Base-by-base conservation (phyloP, 192 early-diverging fungal species). In the Radiomyces spectabilis region DNA sequence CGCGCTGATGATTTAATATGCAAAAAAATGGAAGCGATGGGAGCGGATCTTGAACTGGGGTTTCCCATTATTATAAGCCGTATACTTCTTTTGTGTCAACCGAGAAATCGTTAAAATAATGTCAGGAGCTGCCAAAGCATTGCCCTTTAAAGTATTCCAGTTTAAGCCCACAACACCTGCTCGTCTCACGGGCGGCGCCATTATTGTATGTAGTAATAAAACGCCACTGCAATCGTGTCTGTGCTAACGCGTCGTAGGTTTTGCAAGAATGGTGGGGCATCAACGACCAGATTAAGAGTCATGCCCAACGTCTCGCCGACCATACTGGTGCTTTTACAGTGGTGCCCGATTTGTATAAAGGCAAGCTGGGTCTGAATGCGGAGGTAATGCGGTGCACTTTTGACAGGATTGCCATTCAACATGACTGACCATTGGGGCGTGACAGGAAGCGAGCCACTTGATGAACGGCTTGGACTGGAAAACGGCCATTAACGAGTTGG, bases 271-370 rank as follows among this genome's bases (percentile, higher is more conserved):
- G 53, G 53, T 63, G 60, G 75, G 75, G 75, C 25, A 42, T 77
- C 37, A 72, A 68, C 46, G 62, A 66, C 21, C 53, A 55, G 13
- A 66, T 74, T 43, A 65, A 66, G 41, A 51, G 33, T 2, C 75
- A 77, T 39, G 75, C 75, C 13, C 75, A 77, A 47, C 53, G 66
- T 10, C 45, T 77, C 31, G 57, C 75, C 9, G 65, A 77, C 53
- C 55, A 55, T 27, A 72, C 69, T 9, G 69, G 65, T 18, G 68
- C 66, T 35, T 29, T 55, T 21, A 60, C 72, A 1, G 44, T 74
- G 13, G 54, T 72, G 32, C 75, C 75, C 9, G 75, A 77, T 50
- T 26, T 77, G 12, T 77, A 77, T 41, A 77, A 75, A 31, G 75
- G 75, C 31, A 77, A 72, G 42, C 29, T 66, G 35, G 69, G 70